These are phyloP conservation scores for Boletus coccyginus DNA, from an alignment of 768 basidiomycete species.

Conservation along the genomic window DNA sequence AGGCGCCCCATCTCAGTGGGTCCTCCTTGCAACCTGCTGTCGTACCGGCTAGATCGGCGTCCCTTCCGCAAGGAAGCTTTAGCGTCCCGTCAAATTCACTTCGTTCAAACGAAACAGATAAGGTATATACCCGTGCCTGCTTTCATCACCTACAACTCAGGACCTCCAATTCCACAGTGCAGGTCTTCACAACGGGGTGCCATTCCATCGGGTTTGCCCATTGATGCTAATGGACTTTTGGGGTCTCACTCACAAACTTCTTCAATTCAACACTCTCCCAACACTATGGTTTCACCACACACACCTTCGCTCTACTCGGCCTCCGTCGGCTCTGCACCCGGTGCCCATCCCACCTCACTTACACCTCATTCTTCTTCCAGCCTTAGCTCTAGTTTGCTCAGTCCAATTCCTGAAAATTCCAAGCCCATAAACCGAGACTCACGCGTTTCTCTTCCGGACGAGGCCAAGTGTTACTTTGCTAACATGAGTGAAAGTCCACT, in stretches of 20 bases:
- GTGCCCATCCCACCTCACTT: constrained; percentile 12
- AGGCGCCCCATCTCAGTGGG: background rate
- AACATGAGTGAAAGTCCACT: constrained; percentile 64
- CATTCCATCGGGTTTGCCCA: background rate
- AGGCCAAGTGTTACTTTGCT: constrained; percentile 69
- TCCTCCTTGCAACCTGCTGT: constrained; percentile 9
- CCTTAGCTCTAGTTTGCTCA: constrained; percentile 14
- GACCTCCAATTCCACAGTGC: background rate
- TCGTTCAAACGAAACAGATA: constrained; percentile 17
- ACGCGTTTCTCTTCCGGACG: constrained; percentile 69
- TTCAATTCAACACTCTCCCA: constrained; percentile 17
- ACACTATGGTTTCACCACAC: constrained; percentile 16
- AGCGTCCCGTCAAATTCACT: constrained; percentile 18
- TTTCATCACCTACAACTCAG: constrained; percentile 3
- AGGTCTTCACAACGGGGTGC: constrained; percentile 9
- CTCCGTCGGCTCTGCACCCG: constrained; percentile 17
- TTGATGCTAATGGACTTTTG: background rate
- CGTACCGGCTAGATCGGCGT: constrained; percentile 21
- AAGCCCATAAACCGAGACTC: constrained; percentile 59
- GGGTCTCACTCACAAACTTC: constrained; percentile 10
- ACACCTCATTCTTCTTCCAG: constrained; percentile 22
- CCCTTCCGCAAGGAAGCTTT: constrained; percentile 17
- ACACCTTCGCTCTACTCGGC: constrained; percentile 2
- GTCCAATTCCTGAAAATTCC: constrained; percentile 31
- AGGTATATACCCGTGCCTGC: background rate